These are phyloP conservation scores for Syzygium oleosum DNA, from an alignment of 345 rosid species.

Conservation along the genomic window DNA sequence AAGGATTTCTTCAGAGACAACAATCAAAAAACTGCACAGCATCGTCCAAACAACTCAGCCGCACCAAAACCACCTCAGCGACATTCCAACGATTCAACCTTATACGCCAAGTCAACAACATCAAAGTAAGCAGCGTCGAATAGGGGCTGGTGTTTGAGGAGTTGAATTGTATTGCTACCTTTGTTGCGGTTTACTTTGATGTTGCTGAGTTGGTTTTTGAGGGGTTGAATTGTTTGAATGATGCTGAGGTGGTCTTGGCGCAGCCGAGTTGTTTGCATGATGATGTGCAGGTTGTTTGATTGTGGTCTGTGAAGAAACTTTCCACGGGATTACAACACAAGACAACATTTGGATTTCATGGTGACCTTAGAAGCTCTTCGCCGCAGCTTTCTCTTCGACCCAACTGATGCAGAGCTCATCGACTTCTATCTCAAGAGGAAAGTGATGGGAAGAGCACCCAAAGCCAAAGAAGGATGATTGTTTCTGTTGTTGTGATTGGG, in stretches of 20 bases:
- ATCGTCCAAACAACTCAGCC: too few relatives aligned
- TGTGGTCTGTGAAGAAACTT: not conserved
- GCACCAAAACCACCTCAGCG: too few relatives aligned
- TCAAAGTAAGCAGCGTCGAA: not conserved
- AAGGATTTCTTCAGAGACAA: too few relatives aligned
- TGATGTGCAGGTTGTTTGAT: not conserved
- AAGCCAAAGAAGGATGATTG: not conserved
- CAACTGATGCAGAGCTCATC: not conserved
- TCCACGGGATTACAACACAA: too few relatives aligned
- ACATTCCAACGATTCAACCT: too few relatives aligned
- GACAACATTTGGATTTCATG: not conserved
- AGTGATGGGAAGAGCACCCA: not conserved
- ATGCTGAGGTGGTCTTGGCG: not conserved
- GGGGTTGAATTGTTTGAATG: not conserved
- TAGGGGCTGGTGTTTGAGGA: not conserved
- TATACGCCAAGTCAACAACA: too few relatives aligned
- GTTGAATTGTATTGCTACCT: not conserved
- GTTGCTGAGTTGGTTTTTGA: not conserved
- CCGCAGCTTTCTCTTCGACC: fast-evolving
- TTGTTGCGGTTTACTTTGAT: not conserved
- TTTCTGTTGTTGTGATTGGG: too few relatives aligned
- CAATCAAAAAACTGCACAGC: too few relatives aligned
- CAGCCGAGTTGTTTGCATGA: not conserved
- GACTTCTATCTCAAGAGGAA: not conserved
- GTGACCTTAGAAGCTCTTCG: too few relatives aligned